Evolutionary conservation across 2,329 filamentous ascomycete genomes (phyloP).

Genomic region (Neonectria faginata): DNA sequence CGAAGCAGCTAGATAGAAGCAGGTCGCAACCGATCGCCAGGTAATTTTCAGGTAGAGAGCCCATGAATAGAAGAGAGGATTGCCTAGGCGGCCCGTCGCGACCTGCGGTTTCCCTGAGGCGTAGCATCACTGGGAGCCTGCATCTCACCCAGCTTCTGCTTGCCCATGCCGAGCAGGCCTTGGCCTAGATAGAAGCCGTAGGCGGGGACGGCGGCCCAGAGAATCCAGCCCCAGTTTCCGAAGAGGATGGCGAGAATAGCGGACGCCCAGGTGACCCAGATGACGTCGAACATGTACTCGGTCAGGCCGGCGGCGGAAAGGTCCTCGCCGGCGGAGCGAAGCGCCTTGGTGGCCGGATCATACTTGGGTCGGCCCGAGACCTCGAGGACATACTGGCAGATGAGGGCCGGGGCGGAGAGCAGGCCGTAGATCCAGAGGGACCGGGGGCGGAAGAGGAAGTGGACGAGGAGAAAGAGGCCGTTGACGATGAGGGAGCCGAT

Average conservation of each 20-base stretch:
- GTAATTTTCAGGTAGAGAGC: conserved; percentile 19
- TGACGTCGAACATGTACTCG: conserved; percentile 97
- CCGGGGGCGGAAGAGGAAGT: conserved; percentile 74
- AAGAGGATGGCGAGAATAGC: conserved; percentile 78
- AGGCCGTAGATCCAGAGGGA: conserved; percentile 76
- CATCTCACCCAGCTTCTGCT: conserved; percentile 62
- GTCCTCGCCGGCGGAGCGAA: conserved; percentile 86
- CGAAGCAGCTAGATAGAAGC: conserved; percentile 45
- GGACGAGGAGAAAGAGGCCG: conserved; percentile 77
- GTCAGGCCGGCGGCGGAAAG: conserved; percentile 88
- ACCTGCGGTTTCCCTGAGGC: conserved; percentile 63
- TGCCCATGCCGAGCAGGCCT: conserved; percentile 65
- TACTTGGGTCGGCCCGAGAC: conserved; percentile 82
- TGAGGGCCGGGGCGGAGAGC: conserved; percentile 78
- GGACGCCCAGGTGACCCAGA: conserved; percentile 93
- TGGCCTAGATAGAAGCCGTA: conserved; percentile 67
- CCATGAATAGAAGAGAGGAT: conserved; percentile 22
- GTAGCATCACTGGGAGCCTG: conserved; percentile 48
- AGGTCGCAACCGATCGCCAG: conserved; percentile 4
- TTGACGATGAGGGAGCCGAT: conserved; percentile 80
- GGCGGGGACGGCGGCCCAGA: conserved; percentile 67
- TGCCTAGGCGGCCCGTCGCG: conserved; percentile 63
- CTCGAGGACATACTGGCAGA: conserved; percentile 89
- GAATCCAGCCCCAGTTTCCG: conserved; percentile 79
- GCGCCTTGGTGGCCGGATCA: conserved; percentile 70